Conservation (phyloP, 2,329 filamentous ascomycete species). For the Cladosporium phlei region DNA sequence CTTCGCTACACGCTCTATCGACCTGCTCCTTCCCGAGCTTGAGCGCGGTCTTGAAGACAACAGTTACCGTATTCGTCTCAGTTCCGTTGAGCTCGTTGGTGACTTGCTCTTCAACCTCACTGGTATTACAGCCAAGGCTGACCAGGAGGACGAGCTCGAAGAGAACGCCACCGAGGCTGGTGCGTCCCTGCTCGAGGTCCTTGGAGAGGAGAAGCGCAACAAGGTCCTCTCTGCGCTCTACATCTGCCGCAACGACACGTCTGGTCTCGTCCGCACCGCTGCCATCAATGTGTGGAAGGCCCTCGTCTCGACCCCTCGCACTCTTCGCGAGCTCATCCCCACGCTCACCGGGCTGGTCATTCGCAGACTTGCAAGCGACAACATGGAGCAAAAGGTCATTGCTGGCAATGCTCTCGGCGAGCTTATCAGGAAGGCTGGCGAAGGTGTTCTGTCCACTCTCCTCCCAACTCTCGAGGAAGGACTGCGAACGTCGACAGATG, state of each 20-base stretch:
- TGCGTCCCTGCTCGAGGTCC: slow-evolving; percentile 85
- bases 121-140: slow-evolving; percentile 75
- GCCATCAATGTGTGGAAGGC: slow-evolving; percentile 96
- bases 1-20: slow-evolving; percentile 90
- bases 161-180: slow-evolving; percentile 81
- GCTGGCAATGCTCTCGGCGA: slow-evolving; percentile 95
- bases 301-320: slow-evolving; percentile 83
- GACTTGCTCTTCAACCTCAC: slow-evolving; percentile 97
- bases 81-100: slow-evolving; percentile 94
- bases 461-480: slow-evolving; percentile 90
- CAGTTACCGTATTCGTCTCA: slow-evolving; percentile 94
- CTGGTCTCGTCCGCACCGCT: slow-evolving; percentile 80
- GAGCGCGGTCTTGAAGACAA: slow-evolving; percentile 96
- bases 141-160: slow-evolving; percentile 74
- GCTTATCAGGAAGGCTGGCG: slow-evolving; percentile 92
- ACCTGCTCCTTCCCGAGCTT: slow-evolving; percentile 86
- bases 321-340: slow-evolving; percentile 89
- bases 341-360: slow-evolving; percentile 95
- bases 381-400: slow-evolving; percentile 98
- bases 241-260: slow-evolving; percentile 95
- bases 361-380: slow-evolving; percentile 84
- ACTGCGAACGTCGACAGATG: slow-evolving; percentile 79
- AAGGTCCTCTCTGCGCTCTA: slow-evolving; percentile 96
- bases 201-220: slow-evolving; percentile 94
- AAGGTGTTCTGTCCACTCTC: slow-evolving; percentile 81